Evolutionary conservation across 2,329 filamentous ascomycete species (phyloP), one percentile per base, ranked within the genome.

Genomic region (Fusarium globosum): DNA sequence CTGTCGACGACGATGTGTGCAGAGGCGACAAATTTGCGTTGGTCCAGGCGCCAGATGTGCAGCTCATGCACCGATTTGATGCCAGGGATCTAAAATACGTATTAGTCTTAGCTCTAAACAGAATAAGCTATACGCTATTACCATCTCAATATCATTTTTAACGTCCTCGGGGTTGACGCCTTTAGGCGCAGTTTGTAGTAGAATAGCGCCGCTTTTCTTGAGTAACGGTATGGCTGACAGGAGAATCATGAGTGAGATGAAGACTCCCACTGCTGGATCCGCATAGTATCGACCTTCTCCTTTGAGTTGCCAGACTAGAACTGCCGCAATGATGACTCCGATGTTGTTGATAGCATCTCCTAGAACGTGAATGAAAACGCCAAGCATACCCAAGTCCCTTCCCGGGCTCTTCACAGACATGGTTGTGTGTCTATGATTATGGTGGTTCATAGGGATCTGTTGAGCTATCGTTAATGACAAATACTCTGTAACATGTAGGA

Each of bases 331-430:
- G 55, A 94, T 94, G 67, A 95, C 92, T 15, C 92, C 92, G 16
- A 94, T 80, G 75, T 95, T 95, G 82, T 94, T 95, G 71, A 92
- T 85, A 10, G 92, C 91, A 76, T 95, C 93, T 38, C 92, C 91
- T 6, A 93, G 77, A 33, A 95, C 88, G 76, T 95, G 93, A 20
- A 93, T 81, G 16, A 95, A 78, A 2, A 93, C 92, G 4, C 91
- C 92, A 69, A 93, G 83, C 85, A 94, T 91, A 16, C 90, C 92
- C n/a, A 95, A 84, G 77, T 95, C 91, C 65, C 85, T 85, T 2
- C 84, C 84, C 1, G 82, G 83, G 20, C 70, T 45, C 30, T 39
- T 55, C 9, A 79, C 67, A 26, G 77, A 75, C 23, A 79, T 63
- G 13, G 77, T 70, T 21, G 80, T 80, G 72, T 89, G 88, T 7